A percentile compares a stretch with the other conserved stretches of the same genome.
Conservation (phyloP, 2,329 filamentous ascomycete genomes). For the Phialocephala subalpina region DNA sequence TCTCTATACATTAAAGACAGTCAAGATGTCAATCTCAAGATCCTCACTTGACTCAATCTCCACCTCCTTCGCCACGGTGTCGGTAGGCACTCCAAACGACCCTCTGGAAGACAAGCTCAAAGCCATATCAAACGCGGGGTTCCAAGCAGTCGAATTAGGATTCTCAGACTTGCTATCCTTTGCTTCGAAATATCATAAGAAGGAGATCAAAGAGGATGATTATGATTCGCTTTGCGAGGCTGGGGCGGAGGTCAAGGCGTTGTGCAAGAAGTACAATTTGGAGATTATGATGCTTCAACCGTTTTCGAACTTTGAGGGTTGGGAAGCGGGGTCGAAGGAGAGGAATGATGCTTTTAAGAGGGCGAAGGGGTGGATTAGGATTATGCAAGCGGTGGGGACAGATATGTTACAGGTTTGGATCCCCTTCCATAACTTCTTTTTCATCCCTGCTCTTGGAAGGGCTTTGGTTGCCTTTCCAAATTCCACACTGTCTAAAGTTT, state of each 20-base stretch:
- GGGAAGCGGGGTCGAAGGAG: conserved; percentile 64
- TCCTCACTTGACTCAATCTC: conserved; percentile 47
- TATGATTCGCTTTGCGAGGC: conserved; percentile 65
- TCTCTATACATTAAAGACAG: background rate
- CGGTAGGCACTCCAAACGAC: conserved; percentile 57
- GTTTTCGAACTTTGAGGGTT: conserved; percentile 81
- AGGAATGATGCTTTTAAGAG: conserved; percentile 68
- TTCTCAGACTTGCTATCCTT: conserved; percentile 77
- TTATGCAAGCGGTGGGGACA: conserved; percentile 75
- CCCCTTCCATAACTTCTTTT: background rate
- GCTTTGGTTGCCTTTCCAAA: too few relatives aligned
- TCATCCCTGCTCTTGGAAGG: too few relatives aligned
- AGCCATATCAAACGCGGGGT: conserved; percentile 70
- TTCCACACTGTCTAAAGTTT: too few relatives aligned
- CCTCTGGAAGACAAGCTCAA: conserved; percentile 66
- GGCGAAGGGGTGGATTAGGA: conserved; percentile 71
- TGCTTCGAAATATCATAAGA: conserved; percentile 58
- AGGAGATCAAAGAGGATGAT: conserved; percentile 62
- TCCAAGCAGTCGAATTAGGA: conserved; percentile 75
- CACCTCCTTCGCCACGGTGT: conserved; percentile 63
- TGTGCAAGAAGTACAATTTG: conserved; percentile 62
- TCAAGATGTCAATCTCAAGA: conserved; percentile 26
- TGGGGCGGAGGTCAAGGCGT: conserved; percentile 59
- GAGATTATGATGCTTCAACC: conserved; percentile 77
- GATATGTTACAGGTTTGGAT: conserved; percentile 72